A percentile compares a stretch with the other conserved stretches of the same genome.
phyloP scores from a whole-genome alignment of 2,329 filamentous ascomycete genomes.

The Nothomitra cinnamomea region DNA sequence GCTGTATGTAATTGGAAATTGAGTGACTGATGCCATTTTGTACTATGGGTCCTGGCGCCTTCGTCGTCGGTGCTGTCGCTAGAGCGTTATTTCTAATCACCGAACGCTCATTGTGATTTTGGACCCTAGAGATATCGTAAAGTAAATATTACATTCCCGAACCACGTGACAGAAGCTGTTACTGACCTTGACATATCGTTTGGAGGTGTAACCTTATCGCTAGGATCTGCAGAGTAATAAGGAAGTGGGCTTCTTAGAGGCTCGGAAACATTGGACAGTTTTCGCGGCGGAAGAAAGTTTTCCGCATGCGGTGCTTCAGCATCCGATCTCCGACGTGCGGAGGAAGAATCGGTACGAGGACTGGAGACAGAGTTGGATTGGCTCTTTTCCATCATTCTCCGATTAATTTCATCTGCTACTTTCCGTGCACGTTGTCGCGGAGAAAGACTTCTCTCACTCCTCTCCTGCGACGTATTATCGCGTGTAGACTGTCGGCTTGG shows the following conservation, averaged over 20 bases:
- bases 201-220: too few species aligned
- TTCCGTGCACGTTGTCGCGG: neutral
- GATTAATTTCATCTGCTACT: neutral
- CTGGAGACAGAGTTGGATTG: too few species aligned
- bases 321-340: too few species aligned
- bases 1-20: neutral
- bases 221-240: too few species aligned
- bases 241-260: too few species aligned
- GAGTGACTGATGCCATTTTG: neutral
- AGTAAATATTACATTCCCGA: too few species aligned
- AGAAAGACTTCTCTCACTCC: neutral
- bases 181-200: neutral
- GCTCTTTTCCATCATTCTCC: neutral
- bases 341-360: too few species aligned
- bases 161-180: neutral
- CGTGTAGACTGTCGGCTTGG: neutral
- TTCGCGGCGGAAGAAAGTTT: too few species aligned
- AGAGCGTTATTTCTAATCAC: neutral
- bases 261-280: too few species aligned
- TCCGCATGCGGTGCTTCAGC: too few species aligned
- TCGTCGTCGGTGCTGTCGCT: neutral
- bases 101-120: neutral
- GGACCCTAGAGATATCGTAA: neutral
- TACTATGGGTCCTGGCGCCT: neutral
- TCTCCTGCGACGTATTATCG: neutral